Evolutionary conservation across 345 rosid genomes (phyloP), one percentile per base, ranked within the genome.

Genomic region (Camelina laxa): DNA sequence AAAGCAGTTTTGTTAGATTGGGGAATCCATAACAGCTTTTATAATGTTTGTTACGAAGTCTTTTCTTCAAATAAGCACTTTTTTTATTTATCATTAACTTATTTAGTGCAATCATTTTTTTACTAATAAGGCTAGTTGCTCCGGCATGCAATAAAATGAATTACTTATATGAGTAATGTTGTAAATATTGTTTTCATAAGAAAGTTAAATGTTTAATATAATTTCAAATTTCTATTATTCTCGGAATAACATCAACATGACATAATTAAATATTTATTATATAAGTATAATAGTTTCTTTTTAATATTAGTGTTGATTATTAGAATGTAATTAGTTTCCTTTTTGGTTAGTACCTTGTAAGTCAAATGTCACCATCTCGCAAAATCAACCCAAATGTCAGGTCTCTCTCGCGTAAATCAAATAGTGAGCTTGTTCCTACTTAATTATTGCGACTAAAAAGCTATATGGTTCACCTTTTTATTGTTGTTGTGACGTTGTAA

Each of bases 401-500:
- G 35, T 73, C 45, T 73, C 45, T 73, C 33, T 54, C 48, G 11
- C 7, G 13, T 63, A 24, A 39, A 53, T 22, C 14, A 63, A 24
- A 41, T 64, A 54, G 64, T 73, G 45, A 73, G 63, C 39, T 56
- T 65, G 41, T 65, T 56, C 77, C 58, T n/a, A 65, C 58, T 45
- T 65, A 56, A 65, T 56, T 73, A 47, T 74, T 66, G 60, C 60
- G n/a, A 24, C 22, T 56, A 22, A 12, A 65, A 55, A 19, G 47
- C 22, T 73, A 42, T 15, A 20, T 41, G n/a, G 48, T 15, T 15
- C 44, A 24, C 9, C 35, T 35, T 50, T 21, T 50, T 41, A 9
- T 49, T 63, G 33, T 42, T 38, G 10, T 31, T 16, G 11, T 62
- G 9, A 27, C 30, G 45, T 14, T 14, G 45, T 54, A 31, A 15